These are phyloP conservation scores for Brassica nigra DNA, from an alignment of 345 rosid genomes.

Conservation along the genomic window DNA sequence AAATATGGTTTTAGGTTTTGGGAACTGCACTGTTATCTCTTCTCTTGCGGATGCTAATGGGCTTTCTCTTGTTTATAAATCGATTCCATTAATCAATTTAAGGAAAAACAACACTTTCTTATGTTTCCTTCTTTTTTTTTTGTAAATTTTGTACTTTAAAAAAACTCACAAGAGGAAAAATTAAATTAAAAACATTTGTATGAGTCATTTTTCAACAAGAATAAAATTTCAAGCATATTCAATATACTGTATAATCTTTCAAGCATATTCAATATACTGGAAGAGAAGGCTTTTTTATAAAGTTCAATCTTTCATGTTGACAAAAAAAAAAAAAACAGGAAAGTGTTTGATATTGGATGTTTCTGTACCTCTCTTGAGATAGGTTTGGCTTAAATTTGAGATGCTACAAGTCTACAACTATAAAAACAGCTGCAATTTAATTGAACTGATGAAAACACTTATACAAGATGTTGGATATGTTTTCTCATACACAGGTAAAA, in stretches of 20 bases:
- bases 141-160: too few species aligned
- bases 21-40: background rate
- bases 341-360: background rate
- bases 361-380: background rate
- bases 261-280: too few species aligned
- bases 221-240: background rate
- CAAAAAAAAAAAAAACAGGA: background rate
- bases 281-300: background rate
- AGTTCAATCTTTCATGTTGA: background rate
- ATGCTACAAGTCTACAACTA: background rate
- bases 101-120: background rate
- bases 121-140: conserved; percentile 4
- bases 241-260: too few species aligned
- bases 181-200: background rate
- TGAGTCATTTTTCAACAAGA: background rate
- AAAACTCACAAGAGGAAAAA: background rate
- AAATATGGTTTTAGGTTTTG: background rate
- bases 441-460: background rate
- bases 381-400: background rate
- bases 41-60: background rate
- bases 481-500: background rate
- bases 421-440: background rate
- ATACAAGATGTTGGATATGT: background rate
- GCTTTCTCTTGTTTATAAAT: background rate
- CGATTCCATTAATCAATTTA: background rate